Conservation (phyloP, 2,329 filamentous ascomycete species). For the Paraconiothyrium sp. region DNA sequence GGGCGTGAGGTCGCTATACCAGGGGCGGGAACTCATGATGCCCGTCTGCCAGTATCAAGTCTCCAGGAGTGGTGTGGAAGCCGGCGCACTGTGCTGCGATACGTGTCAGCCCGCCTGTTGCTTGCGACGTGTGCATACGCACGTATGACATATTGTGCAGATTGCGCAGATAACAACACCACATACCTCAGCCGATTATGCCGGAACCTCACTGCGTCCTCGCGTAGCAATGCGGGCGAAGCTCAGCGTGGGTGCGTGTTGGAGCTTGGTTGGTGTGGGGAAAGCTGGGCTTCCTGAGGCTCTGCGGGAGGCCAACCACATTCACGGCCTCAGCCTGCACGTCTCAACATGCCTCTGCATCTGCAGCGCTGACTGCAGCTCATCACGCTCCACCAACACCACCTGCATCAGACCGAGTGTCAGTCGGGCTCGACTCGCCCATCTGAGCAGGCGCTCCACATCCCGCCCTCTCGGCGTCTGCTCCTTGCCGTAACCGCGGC, state of each 20-base stretch:
- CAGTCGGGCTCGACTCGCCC: not conserved
- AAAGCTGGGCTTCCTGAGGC: constrained; percentile 25
- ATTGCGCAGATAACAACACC: too few relatives aligned
- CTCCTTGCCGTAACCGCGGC: constrained; percentile 9
- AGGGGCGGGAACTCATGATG: constrained; percentile 51
- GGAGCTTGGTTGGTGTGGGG: constrained; percentile 18
- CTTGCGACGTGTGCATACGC: constrained; percentile 14
- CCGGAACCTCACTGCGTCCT: not conserved
- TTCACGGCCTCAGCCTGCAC: not conserved
- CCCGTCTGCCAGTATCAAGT: not conserved
- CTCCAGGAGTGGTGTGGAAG: constrained; percentile 14
- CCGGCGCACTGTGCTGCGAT: constrained; percentile 23
- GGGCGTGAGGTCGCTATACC: constrained; percentile 67
- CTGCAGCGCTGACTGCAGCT: constrained; percentile 6
- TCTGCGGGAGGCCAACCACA: constrained; percentile 28
- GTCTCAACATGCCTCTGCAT: constrained; percentile 8
- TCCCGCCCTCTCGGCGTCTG: constrained; percentile 12
- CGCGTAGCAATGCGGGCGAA: not conserved
- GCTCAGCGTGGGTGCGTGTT: constrained; percentile 12
- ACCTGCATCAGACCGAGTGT: not conserved
- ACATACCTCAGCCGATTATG: not conserved
- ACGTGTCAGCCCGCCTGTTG: constrained; percentile 22
- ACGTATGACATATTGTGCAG: constrained; percentile 2
- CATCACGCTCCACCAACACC: not conserved
- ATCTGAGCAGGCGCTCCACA: constrained; percentile 2